Percentiles rank a stretch among this genome's conserved stretches.
phyloP scores from a whole-genome alignment of 208 protist genomes.

The Endotrypanum monterogeii region DNA sequence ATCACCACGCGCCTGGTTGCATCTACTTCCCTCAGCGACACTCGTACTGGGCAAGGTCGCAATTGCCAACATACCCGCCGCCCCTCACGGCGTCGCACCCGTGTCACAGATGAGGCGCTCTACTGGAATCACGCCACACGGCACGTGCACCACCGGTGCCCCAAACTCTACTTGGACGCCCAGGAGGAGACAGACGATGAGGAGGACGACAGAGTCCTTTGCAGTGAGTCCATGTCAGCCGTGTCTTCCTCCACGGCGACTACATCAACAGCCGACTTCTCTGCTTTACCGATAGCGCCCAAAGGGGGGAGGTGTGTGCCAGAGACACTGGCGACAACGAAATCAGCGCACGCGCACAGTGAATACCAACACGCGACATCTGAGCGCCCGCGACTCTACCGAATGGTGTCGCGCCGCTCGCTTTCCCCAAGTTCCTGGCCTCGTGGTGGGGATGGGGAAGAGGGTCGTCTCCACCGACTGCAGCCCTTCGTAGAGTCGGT shows the following conservation, averaged over 20 bases:
- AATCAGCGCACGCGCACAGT: constrained; percentile 3
- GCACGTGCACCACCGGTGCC: constrained; percentile 57
- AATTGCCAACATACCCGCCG: not conserved
- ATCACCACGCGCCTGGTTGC: not conserved
- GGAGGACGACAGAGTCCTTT: constrained; percentile 18
- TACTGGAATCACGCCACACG: constrained; percentile 49
- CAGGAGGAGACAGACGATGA: constrained; percentile 35
- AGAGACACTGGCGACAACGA: constrained; percentile 2
- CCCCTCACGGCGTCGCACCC: constrained; percentile 19
- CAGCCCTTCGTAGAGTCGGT: too few species aligned
- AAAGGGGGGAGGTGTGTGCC: not conserved
- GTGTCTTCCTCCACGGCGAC: not conserved
- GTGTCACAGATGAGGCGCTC: constrained; percentile 34
- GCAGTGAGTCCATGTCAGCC: constrained; percentile 12
- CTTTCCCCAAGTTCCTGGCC: constrained; percentile 14
- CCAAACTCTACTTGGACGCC: constrained; percentile 48
- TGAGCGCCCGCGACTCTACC: constrained; percentile 8
- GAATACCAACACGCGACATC: not conserved
- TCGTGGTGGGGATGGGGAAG: not conserved
- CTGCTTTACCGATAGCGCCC: too few species aligned
- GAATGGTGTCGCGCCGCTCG: constrained; percentile 15
- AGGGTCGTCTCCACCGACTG: not conserved
- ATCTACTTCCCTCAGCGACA: constrained; percentile 5
- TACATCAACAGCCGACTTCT: not conserved
- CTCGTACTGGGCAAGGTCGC: not conserved